phyloP scores from a whole-genome alignment of 495 filamentous ascomycete species.

The Podospora anserina region DNA sequence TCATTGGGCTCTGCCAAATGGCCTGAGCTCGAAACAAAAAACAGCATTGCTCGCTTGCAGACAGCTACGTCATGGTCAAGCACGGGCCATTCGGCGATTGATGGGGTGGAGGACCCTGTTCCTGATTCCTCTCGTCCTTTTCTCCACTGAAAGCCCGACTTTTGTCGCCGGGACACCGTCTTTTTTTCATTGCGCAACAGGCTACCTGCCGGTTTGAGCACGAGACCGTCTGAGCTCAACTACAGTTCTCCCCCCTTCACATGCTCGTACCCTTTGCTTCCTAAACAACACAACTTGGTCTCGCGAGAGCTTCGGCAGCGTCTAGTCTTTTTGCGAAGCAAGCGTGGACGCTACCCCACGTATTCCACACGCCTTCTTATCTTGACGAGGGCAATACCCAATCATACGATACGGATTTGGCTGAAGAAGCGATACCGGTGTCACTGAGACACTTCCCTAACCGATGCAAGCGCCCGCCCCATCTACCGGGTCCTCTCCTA shows the following conservation, averaged over 20 bases:
- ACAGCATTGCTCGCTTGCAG: background rate
- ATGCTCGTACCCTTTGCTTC: background rate
- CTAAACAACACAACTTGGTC: no score
- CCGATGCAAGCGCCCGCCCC: background rate
- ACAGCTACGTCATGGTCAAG: constrained; percentile 14
- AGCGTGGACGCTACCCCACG: background rate
- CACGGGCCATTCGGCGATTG: background rate
- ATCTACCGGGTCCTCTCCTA: background rate
- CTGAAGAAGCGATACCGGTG: constrained; percentile 3
- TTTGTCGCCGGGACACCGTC: background rate
- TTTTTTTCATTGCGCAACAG: constrained; percentile 2
- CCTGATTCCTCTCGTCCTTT: background rate
- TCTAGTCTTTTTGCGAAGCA: background rate
- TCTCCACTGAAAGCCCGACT: constrained; percentile 4
- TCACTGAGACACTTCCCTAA: background rate
- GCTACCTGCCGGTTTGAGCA: no score
- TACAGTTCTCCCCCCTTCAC: background rate
- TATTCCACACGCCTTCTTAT: constrained; percentile 2
- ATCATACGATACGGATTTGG: constrained; percentile 8
- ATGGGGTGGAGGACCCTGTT: constrained; percentile 3
- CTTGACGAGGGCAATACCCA: constrained; percentile 1
- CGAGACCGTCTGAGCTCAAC: no score
- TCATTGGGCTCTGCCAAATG: background rate
- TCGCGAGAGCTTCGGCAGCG: background rate
- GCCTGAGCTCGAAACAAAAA: background rate